Evolutionary conservation across 352 stramenopile species (phyloP).

Genomic region (Thalassiosira ordinaria): DNA sequence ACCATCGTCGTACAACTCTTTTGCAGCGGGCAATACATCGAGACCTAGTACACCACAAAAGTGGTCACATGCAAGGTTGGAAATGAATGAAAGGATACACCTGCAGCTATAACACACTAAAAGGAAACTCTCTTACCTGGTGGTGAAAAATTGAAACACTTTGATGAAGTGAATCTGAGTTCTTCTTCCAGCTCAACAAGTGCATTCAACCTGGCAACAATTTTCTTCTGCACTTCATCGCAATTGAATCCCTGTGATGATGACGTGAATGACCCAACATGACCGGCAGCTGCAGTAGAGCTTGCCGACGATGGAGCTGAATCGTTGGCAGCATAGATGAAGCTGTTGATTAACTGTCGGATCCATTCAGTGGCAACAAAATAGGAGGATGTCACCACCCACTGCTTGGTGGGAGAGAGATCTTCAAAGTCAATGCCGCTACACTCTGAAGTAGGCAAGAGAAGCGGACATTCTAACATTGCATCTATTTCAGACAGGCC

Average conservation of each 20-base stretch:
- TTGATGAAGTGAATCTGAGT: slow-evolving; percentile 52
- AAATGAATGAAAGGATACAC: no score
- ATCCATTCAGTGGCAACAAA: slow-evolving; percentile 65
- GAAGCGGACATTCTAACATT: slow-evolving; percentile 59
- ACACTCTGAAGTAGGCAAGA: slow-evolving; percentile 39
- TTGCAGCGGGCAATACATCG: slow-evolving; percentile 50
- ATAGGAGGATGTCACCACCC: slow-evolving; percentile 45
- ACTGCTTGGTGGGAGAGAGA: slow-evolving; percentile 37
- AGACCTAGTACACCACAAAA: slow-evolving; percentile 25
- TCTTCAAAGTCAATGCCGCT: slow-evolving; percentile 56
- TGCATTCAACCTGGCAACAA: slow-evolving; percentile 48
- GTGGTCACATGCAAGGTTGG: no score
- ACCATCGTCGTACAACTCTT: slow-evolving; percentile 44
- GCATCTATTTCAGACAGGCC: slow-evolving; percentile 61
- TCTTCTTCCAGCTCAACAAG: slow-evolving; percentile 66
- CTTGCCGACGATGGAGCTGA: not conserved
- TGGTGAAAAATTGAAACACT: slow-evolving; percentile 60
- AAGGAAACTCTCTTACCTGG: slow-evolving; percentile 52
- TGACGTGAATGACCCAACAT: slow-evolving; percentile 21
- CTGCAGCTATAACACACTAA: no score
- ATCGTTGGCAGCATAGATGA: slow-evolving; percentile 52
- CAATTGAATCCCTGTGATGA: slow-evolving; percentile 47
- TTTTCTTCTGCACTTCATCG: slow-evolving; percentile 53
- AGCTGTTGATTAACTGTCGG: slow-evolving; percentile 68
- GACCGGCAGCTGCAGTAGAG: not conserved